Evolutionary conservation across 108 stramenopile genomes (phyloP).

Genomic region (Fragilaria crotonensis): DNA sequence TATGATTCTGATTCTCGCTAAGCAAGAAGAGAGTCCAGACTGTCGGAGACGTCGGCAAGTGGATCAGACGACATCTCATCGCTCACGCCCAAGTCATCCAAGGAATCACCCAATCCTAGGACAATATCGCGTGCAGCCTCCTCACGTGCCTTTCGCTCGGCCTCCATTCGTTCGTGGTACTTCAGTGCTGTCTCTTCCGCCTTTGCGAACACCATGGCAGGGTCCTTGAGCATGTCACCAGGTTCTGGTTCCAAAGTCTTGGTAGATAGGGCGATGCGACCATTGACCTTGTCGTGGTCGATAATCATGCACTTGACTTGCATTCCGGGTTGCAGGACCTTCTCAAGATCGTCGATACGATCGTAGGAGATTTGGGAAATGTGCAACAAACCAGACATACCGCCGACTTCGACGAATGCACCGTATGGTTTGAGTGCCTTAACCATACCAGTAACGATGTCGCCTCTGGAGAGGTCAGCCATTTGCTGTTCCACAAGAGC

Average conservation of each 20-base stretch:
- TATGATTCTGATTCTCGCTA: too few species aligned
- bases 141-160: slow-evolving; percentile 87
- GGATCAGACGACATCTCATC: slow-evolving; percentile 31
- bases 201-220: slow-evolving; percentile 72
- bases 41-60: slow-evolving; percentile 68
- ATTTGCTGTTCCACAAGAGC: slow-evolving; percentile 91
- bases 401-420: slow-evolving; percentile 94
- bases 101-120: slow-evolving; percentile 83
- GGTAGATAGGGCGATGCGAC: slow-evolving; percentile 91
- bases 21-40: slow-evolving; percentile 75
- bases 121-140: slow-evolving; percentile 92
- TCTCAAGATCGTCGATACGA: slow-evolving; percentile 88
- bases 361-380: slow-evolving; percentile 98
- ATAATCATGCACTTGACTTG: slow-evolving; percentile 97
- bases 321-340: slow-evolving; percentile 85
- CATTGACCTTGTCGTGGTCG: slow-evolving; percentile 94
- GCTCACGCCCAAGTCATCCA: slow-evolving; percentile 65
- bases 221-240: slow-evolving; percentile 94
- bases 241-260: slow-evolving; percentile 96
- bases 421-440: slow-evolving; percentile 98
- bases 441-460: slow-evolving; percentile 85
- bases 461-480: slow-evolving; percentile 87
- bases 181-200: slow-evolving; percentile 85
- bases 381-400: slow-evolving; percentile 96
- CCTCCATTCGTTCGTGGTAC: slow-evolving; percentile 90